A percentile compares a stretch with the other conserved stretches of the same genome.
These are phyloP conservation scores for Solanum hybrid DNA, from an alignment of 305 asterid genomes.

Conservation along the genomic window DNA sequence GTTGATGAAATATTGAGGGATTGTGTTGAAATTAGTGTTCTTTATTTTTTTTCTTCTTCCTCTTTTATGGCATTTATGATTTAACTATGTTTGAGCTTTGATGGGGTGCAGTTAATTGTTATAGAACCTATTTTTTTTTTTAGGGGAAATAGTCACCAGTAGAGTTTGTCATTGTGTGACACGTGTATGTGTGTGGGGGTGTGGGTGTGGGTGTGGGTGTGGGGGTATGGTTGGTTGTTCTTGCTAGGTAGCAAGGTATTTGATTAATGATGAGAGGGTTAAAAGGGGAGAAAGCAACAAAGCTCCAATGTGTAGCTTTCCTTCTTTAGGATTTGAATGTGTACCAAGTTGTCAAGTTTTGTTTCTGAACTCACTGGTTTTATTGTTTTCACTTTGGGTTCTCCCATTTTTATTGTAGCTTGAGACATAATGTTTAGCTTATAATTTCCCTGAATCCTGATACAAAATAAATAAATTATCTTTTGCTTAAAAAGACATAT, in stretches of 20 bases:
- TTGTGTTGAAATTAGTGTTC: background rate
- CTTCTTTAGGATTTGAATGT: background rate
- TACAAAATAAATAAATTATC: background rate
- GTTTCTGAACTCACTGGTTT: background rate
- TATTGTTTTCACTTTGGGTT: background rate
- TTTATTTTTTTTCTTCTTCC: too few relatives aligned
- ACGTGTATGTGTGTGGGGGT: background rate
- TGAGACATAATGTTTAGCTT: background rate
- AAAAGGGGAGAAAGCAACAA: background rate
- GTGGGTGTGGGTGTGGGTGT: background rate
- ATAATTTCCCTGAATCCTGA: background rate
- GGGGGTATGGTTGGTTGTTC: background rate
- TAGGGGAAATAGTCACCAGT: background rate
- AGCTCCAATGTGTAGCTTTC: background rate
- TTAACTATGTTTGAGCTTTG: background rate
- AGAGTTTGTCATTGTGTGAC: background rate
- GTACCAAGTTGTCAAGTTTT: background rate
- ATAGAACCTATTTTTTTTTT: background rate
- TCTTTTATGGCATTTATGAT: background rate
- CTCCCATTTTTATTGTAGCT: background rate
- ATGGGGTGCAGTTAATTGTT: background rate
- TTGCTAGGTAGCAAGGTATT: background rate
- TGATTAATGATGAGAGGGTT: background rate
- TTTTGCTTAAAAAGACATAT: background rate
- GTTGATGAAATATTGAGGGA: background rate